Evolutionary conservation across 345 rosid genomes (phyloP), one percentile per base, ranked within the genome.

Genomic region (Populus davidiana): DNA sequence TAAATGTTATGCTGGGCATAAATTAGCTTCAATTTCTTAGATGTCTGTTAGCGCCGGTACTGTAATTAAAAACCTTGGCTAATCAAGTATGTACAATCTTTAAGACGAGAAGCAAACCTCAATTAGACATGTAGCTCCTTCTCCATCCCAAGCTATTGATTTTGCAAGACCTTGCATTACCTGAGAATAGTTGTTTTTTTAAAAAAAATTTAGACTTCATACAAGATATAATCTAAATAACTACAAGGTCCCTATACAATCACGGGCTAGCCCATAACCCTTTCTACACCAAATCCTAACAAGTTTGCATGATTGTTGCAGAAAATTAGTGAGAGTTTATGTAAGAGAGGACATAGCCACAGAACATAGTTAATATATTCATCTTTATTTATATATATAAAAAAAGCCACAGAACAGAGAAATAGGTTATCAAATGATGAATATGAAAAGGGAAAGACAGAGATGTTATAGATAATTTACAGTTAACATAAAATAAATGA

Each of bases 81-180:
- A 41, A 67, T 54, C 67, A 66, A 50, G 59, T 49, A 72, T 54
- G 23, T 71, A 66, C 47, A 71, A 29, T 25, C 41, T 69, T 71
- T 41, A 69, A 81, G 2, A 67, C 23, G 47, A 75, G 62, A 56
- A 64, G 61, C 80, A 21, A 61, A 91, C 99, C 98, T 96, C 98
- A 83, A 93, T 88, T 72, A 96, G 84, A 82, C 99, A 96, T 2
- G 99, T 93, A 59, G 99, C 97, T 68, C 98, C 99, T 84, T 93
- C 99, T 70, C 99, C 99, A 89, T 95, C 99, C 99, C 97, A 96
- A 80, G 99, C 98, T 79, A 93, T 87, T 83, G 99, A 93, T 86
- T 93, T 95, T 27, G 99, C 99, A 69, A 93, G 97, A 78, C 97
- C 96, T 90, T 95, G 97, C 99, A 92, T 95, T 72, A 95, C 98